These are phyloP conservation scores for Sarocladium brachiariae DNA, from an alignment of 2,329 filamentous ascomycete genomes.

Conservation along the genomic window DNA sequence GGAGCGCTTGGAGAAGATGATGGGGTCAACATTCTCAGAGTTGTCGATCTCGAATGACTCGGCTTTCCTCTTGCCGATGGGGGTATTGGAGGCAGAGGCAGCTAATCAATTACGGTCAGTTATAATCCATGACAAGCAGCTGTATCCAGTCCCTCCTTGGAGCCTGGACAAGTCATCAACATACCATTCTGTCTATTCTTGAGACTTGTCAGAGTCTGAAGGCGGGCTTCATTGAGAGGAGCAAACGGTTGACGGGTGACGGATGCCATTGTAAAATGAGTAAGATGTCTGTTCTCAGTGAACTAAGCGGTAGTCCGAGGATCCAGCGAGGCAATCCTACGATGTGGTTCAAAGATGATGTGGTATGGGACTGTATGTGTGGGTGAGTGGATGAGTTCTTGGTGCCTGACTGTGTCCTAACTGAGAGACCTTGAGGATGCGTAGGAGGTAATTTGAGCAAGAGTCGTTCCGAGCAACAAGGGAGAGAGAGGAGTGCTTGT, in stretches of 20 bases:
- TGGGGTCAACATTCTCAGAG: slow-evolving; percentile 56
- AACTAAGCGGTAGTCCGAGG: not conserved
- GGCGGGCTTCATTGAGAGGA: slow-evolving; percentile 60
- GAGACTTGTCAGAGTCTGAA: slow-evolving; percentile 64
- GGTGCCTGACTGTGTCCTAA: too few relatives aligned
- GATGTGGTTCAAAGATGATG: not conserved
- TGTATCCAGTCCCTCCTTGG: too few relatives aligned
- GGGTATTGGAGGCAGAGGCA: slow-evolving; percentile 21
- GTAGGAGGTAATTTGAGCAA: too few relatives aligned
- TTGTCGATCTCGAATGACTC: slow-evolving; percentile 45
- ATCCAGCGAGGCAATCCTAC: slow-evolving; percentile 1
- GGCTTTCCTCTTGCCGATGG: slow-evolving; percentile 51
- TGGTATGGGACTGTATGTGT: too few relatives aligned
- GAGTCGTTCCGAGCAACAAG: too few relatives aligned
- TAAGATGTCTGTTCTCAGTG: not conserved
- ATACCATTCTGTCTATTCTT: slow-evolving; percentile 74
- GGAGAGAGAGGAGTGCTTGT: not conserved
- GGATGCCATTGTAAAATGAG: slow-evolving; percentile 40
- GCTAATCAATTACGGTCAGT: slow-evolving; percentile 32
- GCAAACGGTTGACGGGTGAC: slow-evolving; percentile 66
- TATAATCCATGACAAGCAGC: too few relatives aligned
- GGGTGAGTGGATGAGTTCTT: not conserved
- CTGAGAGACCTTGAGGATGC: too few relatives aligned
- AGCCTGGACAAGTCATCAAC: slow-evolving; percentile 20
- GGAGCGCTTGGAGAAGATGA: slow-evolving; percentile 50